Percentiles rank a stretch among this genome's conserved stretches.
These are phyloP conservation scores for Poteriospumella lacustris DNA, from an alignment of 108 stramenopile genomes.

Conservation along the genomic window DNA sequence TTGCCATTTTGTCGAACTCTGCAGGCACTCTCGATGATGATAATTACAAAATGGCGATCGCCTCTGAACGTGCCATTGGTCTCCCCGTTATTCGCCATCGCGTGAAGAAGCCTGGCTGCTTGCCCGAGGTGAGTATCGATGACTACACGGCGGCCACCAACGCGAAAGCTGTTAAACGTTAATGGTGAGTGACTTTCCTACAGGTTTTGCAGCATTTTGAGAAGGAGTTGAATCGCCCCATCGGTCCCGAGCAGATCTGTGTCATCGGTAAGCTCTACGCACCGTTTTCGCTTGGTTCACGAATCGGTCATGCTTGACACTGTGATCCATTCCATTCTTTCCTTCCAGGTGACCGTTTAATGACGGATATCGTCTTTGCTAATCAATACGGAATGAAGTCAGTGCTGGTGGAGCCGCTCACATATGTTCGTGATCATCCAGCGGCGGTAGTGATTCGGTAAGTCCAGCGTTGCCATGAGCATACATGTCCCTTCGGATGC, in stretches of 20 bases:
- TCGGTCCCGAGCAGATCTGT: neutral
- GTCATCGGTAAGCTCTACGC: neutral
- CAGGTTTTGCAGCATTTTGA: conserved; percentile 2
- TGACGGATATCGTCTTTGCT: conserved; percentile 18
- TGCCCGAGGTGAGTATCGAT: neutral
- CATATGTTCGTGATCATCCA: conserved; percentile 4
- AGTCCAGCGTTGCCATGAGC: too few species aligned
- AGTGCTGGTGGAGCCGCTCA: neutral
- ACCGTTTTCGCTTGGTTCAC: neutral
- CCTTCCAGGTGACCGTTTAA: neutral
- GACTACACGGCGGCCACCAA: too few species aligned
- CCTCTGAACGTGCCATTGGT: neutral
- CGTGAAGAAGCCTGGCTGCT: neutral
- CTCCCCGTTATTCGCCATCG: neutral
- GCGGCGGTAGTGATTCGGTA: neutral
- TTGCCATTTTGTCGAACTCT: conserved; percentile 22
- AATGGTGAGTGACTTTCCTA: neutral
- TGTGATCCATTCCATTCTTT: too few species aligned
- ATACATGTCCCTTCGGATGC: neutral
- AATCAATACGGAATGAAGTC: conserved; percentile 9
- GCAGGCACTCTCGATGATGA: neutral
- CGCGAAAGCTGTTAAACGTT: neutral
- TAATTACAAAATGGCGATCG: neutral
- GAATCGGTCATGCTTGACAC: neutral
- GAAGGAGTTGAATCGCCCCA: neutral